A percentile compares a stretch with the other conserved stretches of the same genome.
These are phyloP conservation scores for Fusarium pseudocircinatum DNA, from an alignment of 2,329 filamentous ascomycete genomes.

Conservation along the genomic window DNA sequence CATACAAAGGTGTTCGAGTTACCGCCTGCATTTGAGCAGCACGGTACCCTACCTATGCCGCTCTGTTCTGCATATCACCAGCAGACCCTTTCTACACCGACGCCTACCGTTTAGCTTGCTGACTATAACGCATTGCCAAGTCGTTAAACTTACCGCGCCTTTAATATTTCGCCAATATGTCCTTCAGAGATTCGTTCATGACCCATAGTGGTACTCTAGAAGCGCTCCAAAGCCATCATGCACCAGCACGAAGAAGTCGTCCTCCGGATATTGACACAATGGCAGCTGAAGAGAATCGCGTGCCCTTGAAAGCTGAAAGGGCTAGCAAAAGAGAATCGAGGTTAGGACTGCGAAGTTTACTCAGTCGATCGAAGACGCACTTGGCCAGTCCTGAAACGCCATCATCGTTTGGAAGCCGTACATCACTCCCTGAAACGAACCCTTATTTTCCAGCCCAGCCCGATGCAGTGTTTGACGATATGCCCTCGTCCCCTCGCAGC, in stretches of 20 bases:
- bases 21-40: constrained; percentile 12
- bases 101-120: constrained; percentile 12
- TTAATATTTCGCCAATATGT: constrained; percentile 19
- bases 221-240: constrained; percentile 38
- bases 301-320: constrained; percentile 56
- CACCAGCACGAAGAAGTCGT: constrained; percentile 35
- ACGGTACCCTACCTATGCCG: constrained; percentile 27
- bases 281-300: constrained; percentile 47
- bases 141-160: background rate
- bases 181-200: constrained; percentile 42
- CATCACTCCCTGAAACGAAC: constrained; percentile 58
- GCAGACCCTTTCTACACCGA: constrained; percentile 20
- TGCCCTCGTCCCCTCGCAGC: constrained; percentile 41
- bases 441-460: constrained; percentile 54
- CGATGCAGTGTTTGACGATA: constrained; percentile 50
- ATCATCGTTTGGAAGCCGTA: constrained; percentile 53
- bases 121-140: constrained; percentile 9
- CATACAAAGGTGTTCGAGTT: constrained; percentile 14
- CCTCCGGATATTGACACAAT: constrained; percentile 40
- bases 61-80: constrained; percentile 15
- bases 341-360: constrained; percentile 61
- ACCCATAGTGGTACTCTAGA: constrained; percentile 38
- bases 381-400: constrained; percentile 44
- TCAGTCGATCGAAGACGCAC: constrained; percentile 56
- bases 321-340: constrained; percentile 60